These are phyloP conservation scores for Delphinella strobiligena DNA, from an alignment of 2,329 filamentous ascomycete species.

Conservation along the genomic window DNA sequence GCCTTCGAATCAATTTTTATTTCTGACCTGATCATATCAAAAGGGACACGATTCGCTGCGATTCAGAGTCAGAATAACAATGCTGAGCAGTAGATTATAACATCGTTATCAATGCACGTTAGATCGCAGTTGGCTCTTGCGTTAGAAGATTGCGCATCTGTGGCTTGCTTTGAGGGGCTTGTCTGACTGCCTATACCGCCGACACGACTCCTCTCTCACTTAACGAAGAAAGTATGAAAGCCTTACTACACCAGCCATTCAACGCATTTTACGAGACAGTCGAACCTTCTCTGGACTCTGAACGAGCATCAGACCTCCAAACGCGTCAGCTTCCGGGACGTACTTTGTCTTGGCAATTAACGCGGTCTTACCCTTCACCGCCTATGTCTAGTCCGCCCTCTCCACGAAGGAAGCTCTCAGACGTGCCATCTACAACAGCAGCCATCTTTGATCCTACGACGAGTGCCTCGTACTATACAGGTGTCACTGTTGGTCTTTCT, in stretches of 20 bases:
- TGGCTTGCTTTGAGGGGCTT: not conserved
- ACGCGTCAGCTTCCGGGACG: conserved; percentile 5
- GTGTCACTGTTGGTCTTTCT: not conserved
- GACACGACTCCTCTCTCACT: not conserved
- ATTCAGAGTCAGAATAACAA: not conserved
- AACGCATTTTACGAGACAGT: not conserved
- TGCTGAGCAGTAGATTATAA: not conserved
- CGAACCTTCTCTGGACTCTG: not conserved
- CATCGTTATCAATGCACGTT: too few relatives aligned
- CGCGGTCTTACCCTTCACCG: conserved; percentile 32
- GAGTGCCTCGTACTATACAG: not conserved
- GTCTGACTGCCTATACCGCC: not conserved
- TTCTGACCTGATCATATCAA: not conserved
- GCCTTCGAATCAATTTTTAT: not conserved
- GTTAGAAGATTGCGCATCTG: not conserved
- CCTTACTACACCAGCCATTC: not conserved
- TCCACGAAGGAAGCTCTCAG: conserved; percentile 18
- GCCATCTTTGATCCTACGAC: conserved; percentile 3
- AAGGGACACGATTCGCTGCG: not conserved
- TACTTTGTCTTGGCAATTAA: conserved; percentile 6
- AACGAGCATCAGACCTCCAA: conserved; percentile 1
- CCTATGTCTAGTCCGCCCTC: conserved; percentile 41
- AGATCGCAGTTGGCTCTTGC: not conserved
- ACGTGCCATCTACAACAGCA: conserved; percentile 3
- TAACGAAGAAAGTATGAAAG: not conserved